phyloP scores from a whole-genome alignment of 768 basidiomycete species.

The Tephrocybe sp. region DNA sequence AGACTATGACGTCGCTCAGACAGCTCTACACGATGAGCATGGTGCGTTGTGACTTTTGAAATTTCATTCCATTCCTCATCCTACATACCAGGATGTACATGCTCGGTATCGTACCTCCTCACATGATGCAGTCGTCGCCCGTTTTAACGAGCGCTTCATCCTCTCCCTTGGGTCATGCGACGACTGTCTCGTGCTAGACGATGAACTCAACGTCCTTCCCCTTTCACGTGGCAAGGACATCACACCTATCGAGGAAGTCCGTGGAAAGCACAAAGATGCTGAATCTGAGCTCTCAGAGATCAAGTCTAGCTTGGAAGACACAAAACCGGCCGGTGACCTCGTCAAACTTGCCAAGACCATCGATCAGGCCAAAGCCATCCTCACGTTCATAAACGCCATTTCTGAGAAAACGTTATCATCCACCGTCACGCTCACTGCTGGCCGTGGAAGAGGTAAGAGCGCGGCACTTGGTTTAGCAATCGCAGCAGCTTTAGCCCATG shows the following conservation, averaged over 20 bases:
- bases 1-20: slow-evolving; percentile 90
- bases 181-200: slow-evolving; percentile 93
- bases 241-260: slow-evolving; percentile 50
- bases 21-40: slow-evolving; percentile 92
- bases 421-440: slow-evolving; percentile 93
- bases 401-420: slow-evolving; percentile 91
- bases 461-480: slow-evolving; percentile 95
- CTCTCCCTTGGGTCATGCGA: slow-evolving; percentile 91
- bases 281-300: slow-evolving; percentile 74
- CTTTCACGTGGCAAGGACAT: slow-evolving; percentile 96
- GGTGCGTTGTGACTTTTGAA: slow-evolving; percentile 31
- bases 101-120: slow-evolving; percentile 89
- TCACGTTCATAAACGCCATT: slow-evolving; percentile 94
- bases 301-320: slow-evolving; percentile 73
- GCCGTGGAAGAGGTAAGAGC: slow-evolving; percentile 93
- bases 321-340: slow-evolving; percentile 85
- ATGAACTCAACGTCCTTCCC: slow-evolving; percentile 96
- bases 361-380: slow-evolving; percentile 91
- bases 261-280: slow-evolving; percentile 33
- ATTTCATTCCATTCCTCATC: neutral
- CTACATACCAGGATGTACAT: slow-evolving; percentile 80
- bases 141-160: slow-evolving; percentile 99
- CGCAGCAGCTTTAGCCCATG: slow-evolving; percentile 87
- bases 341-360: slow-evolving; percentile 88
- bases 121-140: slow-evolving; percentile 83